Evolutionary conservation across 352 stramenopile genomes (phyloP), one percentile per base, ranked within the genome.

Genomic region (Halophytophthora polymorphica): DNA sequence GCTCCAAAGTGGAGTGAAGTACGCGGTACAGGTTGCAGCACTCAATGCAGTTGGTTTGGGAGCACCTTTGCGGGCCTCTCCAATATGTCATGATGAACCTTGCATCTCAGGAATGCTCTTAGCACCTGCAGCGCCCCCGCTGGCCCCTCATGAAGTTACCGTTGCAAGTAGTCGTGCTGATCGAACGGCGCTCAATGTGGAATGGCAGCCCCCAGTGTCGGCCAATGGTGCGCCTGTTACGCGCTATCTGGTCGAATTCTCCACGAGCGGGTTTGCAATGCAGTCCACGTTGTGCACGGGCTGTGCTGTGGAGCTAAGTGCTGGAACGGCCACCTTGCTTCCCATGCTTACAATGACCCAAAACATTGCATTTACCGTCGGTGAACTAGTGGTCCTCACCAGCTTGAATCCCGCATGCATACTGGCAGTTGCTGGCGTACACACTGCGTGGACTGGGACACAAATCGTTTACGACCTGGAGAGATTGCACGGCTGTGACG

Each of bases 11-110:
- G 95, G 95, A 1, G 75, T 77, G 22, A 58, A 73, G 1, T 98
- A 98, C 63, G 97, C 85, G 50, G 71, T 98, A 2, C 77, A 87
- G 11, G 73, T 98, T 1, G 73, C 86, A 5, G 94, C 95, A 7
- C 47, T 96, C 2, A 98, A 98, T 58, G 66, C 54, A 2, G 71
- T 93, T 38, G 96, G 95, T 2, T 40, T 85, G 8, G 89, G 95
- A 17, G 53, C 74, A 6, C 64, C 70, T 6, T 55, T 64, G 17
- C 42, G 61, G 2, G 83, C 83, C 12, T 77, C 66, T 11, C 50
- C 70, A 1, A 25, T 78, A 1, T 83, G 70, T 43, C 69, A 83
- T 43, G 73, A 92, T 59, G 22, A 72, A 15, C 71, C 76, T 15
- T 85, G 74, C 46, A 53, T 61, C 48, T 77, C 78, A 46, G 47